phyloP scores from a whole-genome alignment of 768 basidiomycete species.

The Suillus luteus region DNA sequence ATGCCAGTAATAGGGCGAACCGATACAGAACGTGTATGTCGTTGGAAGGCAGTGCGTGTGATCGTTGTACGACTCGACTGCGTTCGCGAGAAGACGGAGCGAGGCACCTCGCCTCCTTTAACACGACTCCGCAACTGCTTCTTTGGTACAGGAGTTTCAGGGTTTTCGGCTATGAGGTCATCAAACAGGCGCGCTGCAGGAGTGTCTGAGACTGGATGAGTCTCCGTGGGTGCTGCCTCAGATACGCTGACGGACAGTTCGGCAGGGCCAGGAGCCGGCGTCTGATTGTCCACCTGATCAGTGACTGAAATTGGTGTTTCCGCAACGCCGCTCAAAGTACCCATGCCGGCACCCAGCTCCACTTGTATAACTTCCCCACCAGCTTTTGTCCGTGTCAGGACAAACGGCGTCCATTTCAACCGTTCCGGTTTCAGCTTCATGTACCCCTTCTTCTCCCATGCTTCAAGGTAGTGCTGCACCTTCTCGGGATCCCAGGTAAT shows the following conservation, averaged over 20 bases:
- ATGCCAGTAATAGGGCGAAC: constrained; percentile 20
- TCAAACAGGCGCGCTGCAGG: constrained; percentile 36
- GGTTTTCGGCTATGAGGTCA: constrained; percentile 24
- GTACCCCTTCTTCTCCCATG: constrained; percentile 80
- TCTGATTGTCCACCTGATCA: constrained; percentile 23
- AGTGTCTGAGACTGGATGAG: constrained; percentile 16
- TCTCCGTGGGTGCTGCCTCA: constrained; percentile 15
- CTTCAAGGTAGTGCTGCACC: constrained; percentile 64
- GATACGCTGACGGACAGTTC: constrained; percentile 18
- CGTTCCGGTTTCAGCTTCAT: constrained; percentile 75
- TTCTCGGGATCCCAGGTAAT: constrained; percentile 72
- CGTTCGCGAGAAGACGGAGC: constrained; percentile 17
- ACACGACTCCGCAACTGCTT: constrained; percentile 19
- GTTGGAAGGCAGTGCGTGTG: constrained; percentile 4
- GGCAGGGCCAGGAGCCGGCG: constrained; percentile 23
- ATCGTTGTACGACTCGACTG: constrained; percentile 16
- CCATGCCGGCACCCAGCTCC: constrained; percentile 19
- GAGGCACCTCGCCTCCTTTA: constrained; percentile 19
- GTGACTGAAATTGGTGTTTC: constrained; percentile 19
- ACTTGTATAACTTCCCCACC: constrained; percentile 31
- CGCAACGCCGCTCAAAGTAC: constrained; percentile 11
- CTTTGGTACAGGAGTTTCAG: constrained; percentile 20
- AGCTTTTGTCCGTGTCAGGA: constrained; percentile 53
- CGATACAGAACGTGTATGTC: constrained; percentile 22
- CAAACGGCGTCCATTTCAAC: constrained; percentile 94